phyloP scores from a whole-genome alignment of 768 basidiomycete genomes.

The Termitomyces sp. region DNA sequence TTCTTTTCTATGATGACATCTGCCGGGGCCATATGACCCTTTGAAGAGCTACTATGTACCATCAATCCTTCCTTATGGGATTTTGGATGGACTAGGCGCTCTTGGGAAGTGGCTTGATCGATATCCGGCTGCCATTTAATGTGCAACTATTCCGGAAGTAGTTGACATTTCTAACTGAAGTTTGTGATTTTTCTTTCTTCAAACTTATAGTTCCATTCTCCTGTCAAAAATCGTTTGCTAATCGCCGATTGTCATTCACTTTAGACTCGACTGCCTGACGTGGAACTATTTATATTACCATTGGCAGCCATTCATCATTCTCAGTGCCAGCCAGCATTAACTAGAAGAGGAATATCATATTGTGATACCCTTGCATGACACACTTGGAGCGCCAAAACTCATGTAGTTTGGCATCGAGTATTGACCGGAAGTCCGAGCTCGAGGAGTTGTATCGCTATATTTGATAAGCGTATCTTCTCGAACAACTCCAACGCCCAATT shows the following conservation, averaged over 20 bases:
- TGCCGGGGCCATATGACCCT: conserved; percentile 91
- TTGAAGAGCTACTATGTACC: conserved; percentile 21
- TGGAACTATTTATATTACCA: background rate
- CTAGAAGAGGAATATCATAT: background rate
- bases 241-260: background rate
- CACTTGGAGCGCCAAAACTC: no score
- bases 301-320: background rate
- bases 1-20: conserved; percentile 45
- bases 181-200: background rate
- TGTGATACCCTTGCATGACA: background rate
- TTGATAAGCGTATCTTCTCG: background rate
- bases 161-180: conserved; percentile 4
- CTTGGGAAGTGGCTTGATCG: conserved; percentile 54
- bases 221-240: background rate
- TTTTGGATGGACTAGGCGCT: background rate
- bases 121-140: conserved; percentile 40
- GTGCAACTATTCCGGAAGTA: background rate
- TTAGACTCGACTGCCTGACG: background rate
- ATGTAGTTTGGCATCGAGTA: background rate
- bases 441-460: background rate
- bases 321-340: background rate
- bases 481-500: background rate
- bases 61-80: background rate
- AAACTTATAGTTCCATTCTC: background rate
- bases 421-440: no score